Evolutionary conservation across 2,329 filamentous ascomycete genomes (phyloP).

Genomic region (Fusarium cyanostomum): DNA sequence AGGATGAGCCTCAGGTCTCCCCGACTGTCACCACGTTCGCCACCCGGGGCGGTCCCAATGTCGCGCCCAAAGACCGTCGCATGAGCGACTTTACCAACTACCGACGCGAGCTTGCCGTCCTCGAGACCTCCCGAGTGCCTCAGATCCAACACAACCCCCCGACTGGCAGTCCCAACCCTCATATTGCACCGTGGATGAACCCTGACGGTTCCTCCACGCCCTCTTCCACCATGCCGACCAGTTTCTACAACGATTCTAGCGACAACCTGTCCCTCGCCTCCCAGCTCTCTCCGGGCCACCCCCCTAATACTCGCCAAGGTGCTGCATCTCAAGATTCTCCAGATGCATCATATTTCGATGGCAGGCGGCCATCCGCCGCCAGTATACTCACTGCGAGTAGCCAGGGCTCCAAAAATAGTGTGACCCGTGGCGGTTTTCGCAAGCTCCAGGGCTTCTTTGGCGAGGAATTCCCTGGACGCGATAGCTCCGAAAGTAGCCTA

Average conservation of each 20-base stretch:
- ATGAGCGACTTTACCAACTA: slow-evolving; percentile 73
- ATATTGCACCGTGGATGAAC: slow-evolving; percentile 68
- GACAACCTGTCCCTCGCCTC: slow-evolving; percentile 70
- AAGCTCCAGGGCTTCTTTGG: slow-evolving; percentile 93
- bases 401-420: slow-evolving; percentile 79
- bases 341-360: slow-evolving; percentile 72
- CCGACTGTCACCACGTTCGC: slow-evolving; percentile 58
- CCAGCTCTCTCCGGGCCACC: slow-evolving; percentile 77
- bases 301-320: slow-evolving; percentile 49
- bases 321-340: slow-evolving; percentile 67
- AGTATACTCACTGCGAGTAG: slow-evolving; percentile 85
- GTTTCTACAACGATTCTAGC: slow-evolving; percentile 79
- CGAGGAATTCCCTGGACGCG: slow-evolving; percentile 80
- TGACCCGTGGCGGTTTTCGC: slow-evolving; percentile 76
- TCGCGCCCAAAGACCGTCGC: slow-evolving; percentile 61
- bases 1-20: slow-evolving; percentile 59
- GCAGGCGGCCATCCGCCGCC: slow-evolving; percentile 85
- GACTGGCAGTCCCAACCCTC: slow-evolving; percentile 62
- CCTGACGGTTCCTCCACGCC: slow-evolving; percentile 50
- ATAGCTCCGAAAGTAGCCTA: slow-evolving; percentile 78
- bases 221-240: slow-evolving; percentile 58
- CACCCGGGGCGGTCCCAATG: slow-evolving; percentile 53
- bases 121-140: slow-evolving; percentile 70
- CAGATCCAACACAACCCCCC: slow-evolving; percentile 64
- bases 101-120: slow-evolving; percentile 74